Base-by-base conservation (phyloP, 257 asterid species). In the Solanum okadae region DNA sequence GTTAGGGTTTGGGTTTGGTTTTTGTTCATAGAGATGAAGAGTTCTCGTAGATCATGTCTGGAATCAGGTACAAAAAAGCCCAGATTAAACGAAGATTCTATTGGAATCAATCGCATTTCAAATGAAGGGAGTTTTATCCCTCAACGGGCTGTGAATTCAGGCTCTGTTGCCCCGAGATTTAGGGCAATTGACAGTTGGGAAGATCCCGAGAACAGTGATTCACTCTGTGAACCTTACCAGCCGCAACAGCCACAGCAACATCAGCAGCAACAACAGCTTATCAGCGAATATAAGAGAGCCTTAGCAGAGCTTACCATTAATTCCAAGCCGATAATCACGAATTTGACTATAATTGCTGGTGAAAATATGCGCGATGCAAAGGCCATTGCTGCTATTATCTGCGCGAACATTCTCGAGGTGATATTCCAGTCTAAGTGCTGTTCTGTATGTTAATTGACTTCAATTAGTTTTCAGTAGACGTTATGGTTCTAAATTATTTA, bases 311-410 rank as follows among this genome's bases (percentile, higher is more conserved):
- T 97, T 61, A 96, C 97, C n/a, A 94, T 96, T 90, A 97, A 96
- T 90, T 96, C 99, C 37, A 97, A 97, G 92, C 99, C 99, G 7
- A 97, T 97, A 16, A 97, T 97, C 84, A 97, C 98, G 16, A 97
- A 97, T 90, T 91, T 78, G 84, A 78, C 84, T 78, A 78, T 78
- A 40, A 97, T 95, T 42, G 99, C 99, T 2, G 99, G 99, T 34
- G 99, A 97, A 93, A 96, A 93, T 94, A 84, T 92, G 87, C 93
- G 92, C 27, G 99, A 98, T 12, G 96, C 99, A 38, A 97, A 95
- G 93, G 95, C 95, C 61, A 92, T 97, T 81, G 96, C 98, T 27
- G 93, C 93, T 34, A 84, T 94, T 56, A 89, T 96, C 89, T 97
- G 98, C 88, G 76, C 89, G 86, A 91, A 97, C 92, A 96, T 95